phyloP scores from a whole-genome alignment of 2,329 filamentous ascomycete species.

The Cryphonectria carpinicola region DNA sequence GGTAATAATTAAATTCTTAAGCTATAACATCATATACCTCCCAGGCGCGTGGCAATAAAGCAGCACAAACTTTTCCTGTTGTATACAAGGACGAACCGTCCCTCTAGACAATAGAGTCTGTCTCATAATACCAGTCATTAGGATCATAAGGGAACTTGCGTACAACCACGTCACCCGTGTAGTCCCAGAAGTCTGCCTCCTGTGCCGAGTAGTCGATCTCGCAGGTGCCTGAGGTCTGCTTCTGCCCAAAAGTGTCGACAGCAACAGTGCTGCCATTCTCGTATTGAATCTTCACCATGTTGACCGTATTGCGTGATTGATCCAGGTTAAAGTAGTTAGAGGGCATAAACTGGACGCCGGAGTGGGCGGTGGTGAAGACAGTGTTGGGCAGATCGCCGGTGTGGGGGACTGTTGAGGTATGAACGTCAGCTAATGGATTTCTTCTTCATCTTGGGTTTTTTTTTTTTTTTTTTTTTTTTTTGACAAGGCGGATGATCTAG shows the following conservation, averaged over 20 bases:
- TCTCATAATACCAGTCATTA: constrained; percentile 40
- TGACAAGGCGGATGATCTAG: constrained; percentile 13
- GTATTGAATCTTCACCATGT: constrained; percentile 46
- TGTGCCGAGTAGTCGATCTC: constrained; percentile 34
- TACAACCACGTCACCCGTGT: constrained; percentile 41
- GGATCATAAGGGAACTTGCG: constrained; percentile 45
- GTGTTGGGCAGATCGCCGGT: constrained; percentile 48
- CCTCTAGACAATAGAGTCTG: constrained; percentile 34
- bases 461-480: not conserved
- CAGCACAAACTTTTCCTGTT: not conserved
- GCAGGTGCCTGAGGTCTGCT: constrained; percentile 33
- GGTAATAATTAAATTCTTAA: not conserved
- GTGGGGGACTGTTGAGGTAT: constrained; percentile 35
- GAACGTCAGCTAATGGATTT: not conserved
- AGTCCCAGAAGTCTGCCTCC: constrained; percentile 35
- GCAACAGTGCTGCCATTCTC: constrained; percentile 35
- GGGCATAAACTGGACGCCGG: constrained; percentile 48
- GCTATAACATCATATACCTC: no score
- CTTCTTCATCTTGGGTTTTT: not conserved
- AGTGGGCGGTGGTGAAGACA: constrained; percentile 53
- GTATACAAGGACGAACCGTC: not conserved
- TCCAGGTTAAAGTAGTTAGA: constrained; percentile 49
- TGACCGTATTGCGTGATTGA: constrained; percentile 43
- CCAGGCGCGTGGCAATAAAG: not conserved
- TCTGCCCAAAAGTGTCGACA: constrained; percentile 41